These are phyloP conservation scores for Escovopsis sp. DNA, from an alignment of 2,329 filamentous ascomycete genomes.

Conservation along the genomic window DNA sequence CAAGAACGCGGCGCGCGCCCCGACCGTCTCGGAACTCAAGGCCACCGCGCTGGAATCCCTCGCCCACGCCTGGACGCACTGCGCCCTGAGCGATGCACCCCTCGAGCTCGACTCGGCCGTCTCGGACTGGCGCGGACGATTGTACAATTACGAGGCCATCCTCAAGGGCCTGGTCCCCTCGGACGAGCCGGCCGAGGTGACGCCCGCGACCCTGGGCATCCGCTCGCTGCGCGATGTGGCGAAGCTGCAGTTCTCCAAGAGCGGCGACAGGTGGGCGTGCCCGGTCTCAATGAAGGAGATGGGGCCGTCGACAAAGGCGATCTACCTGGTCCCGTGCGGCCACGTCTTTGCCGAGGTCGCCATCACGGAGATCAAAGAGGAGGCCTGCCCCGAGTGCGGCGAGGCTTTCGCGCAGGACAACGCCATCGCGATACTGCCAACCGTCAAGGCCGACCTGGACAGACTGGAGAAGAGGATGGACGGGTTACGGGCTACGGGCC, in stretches of 20 bases:
- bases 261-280: slow-evolving; percentile 55
- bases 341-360: slow-evolving; percentile 85
- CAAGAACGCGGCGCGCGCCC: slow-evolving; percentile 74
- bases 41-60: slow-evolving; percentile 75
- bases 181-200: slow-evolving; percentile 32
- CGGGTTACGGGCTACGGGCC: slow-evolving; percentile 52
- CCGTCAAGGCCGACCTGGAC: slow-evolving; percentile 53
- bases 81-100: slow-evolving; percentile 67
- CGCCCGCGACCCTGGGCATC: slow-evolving; percentile 43
- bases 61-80: slow-evolving; percentile 73
- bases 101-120: slow-evolving; percentile 60
- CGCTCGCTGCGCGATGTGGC: slow-evolving; percentile 75
- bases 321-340: slow-evolving; percentile 88
- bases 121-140: slow-evolving; percentile 65
- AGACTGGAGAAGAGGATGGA: slow-evolving; percentile 51
- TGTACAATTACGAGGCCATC: slow-evolving; percentile 92
- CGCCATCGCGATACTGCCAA: slow-evolving; percentile 69
- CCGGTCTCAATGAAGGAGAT: slow-evolving; percentile 78
- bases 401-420: slow-evolving; percentile 58
- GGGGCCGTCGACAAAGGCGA: slow-evolving; percentile 62
- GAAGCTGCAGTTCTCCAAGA: slow-evolving; percentile 56
- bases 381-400: slow-evolving; percentile 56
- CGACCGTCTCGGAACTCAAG: slow-evolving; percentile 75
- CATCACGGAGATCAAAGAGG: slow-evolving; percentile 62
- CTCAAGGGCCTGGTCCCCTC: slow-evolving; percentile 44